Percentiles rank a stretch among this genome's conserved stretches.
Conservation (phyloP, 345 rosid species). For the Populus alba region DNA sequence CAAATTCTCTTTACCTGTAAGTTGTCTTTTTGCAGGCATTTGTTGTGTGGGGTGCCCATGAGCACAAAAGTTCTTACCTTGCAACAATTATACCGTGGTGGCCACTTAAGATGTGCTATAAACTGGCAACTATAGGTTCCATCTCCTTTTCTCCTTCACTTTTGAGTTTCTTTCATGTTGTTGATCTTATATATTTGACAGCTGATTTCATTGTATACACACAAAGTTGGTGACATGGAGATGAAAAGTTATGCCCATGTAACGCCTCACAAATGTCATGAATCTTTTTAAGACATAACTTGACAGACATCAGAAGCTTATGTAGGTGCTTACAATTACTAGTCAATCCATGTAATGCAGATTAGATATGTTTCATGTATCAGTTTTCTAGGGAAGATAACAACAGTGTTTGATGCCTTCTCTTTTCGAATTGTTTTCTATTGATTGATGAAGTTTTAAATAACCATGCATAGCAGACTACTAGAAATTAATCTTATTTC, state of each 20-base stretch:
- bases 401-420: not conserved
- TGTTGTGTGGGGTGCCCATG: not conserved
- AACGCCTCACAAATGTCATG: not conserved
- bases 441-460: not conserved
- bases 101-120: conserved; percentile 8
- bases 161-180: not conserved
- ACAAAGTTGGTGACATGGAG: not conserved
- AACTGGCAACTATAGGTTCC: not conserved
- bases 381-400: not conserved
- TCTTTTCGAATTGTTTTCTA: not conserved
- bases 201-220: not conserved
- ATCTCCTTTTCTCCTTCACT: not conserved
- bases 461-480: not conserved
- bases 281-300: not conserved
- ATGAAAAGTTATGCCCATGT: not conserved
- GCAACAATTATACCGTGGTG: not conserved
- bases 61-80: not conserved
- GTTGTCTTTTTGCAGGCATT: conserved; percentile 12
- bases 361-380: not conserved
- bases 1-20: conserved; percentile 76
- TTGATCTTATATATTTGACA: not conserved
- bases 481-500: not conserved
- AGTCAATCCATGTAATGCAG: not conserved
- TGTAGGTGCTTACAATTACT: not conserved
- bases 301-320: not conserved